phyloP scores from a whole-genome alignment of 2,329 filamentous ascomycete species.

The Ophiostoma perfectum region DNA sequence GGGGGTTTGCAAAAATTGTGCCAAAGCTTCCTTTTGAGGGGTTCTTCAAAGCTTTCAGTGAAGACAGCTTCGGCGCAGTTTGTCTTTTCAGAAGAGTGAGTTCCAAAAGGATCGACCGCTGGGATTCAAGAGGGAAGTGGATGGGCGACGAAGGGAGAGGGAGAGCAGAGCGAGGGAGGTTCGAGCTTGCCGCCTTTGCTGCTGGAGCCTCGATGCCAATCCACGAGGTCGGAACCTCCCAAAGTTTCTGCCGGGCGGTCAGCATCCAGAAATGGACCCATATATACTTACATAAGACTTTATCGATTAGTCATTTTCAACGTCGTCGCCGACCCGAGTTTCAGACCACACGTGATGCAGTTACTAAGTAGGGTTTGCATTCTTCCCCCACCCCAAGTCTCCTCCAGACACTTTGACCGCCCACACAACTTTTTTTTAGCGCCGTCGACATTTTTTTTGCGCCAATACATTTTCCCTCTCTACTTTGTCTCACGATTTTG shows the following conservation, averaged over 20 bases:
- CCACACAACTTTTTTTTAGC: conserved; percentile 15
- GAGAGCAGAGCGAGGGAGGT: not conserved
- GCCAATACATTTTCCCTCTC: not conserved
- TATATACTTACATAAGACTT: conserved; percentile 2
- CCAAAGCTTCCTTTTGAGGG: conserved; percentile 15
- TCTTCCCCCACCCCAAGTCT: not conserved
- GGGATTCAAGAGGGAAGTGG: not conserved
- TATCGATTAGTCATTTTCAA: not conserved
- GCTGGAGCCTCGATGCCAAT: conserved; percentile 17
- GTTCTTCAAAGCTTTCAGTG: conserved; percentile 21
- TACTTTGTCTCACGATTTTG: conserved; percentile 7
- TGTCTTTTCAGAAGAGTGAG: conserved; percentile 11
- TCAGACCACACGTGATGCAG: not conserved
- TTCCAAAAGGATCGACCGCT: conserved; percentile 20
- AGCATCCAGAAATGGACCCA: no score
- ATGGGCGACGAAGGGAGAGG: not conserved
- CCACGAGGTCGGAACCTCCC: conserved; percentile 8
- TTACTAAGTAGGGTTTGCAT: conserved; percentile 10
- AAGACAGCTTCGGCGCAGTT: conserved; percentile 22
- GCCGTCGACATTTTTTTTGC: not conserved
- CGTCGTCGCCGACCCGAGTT: not conserved
- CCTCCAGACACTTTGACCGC: not conserved
- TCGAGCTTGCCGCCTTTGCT: not conserved
- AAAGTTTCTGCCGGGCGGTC: conserved; percentile 18
- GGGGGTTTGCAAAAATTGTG: conserved; percentile 23